These are phyloP conservation scores for Corniculantispora saksenae DNA, from an alignment of 2,329 filamentous ascomycete species.

Conservation along the genomic window DNA sequence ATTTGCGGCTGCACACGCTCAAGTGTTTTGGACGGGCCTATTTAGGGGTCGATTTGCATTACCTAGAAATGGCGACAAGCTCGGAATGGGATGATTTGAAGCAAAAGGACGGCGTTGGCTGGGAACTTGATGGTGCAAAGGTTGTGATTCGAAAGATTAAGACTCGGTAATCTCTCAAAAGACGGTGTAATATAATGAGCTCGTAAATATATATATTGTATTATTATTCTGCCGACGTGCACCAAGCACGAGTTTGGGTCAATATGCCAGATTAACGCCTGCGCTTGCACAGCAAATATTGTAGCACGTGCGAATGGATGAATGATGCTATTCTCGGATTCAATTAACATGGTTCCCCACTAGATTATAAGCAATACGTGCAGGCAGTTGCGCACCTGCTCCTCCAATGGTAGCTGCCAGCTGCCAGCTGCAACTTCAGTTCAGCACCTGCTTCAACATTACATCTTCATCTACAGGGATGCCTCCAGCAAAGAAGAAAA, in stretches of 20 bases:
- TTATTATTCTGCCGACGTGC: neutral
- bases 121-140: conserved; percentile 72
- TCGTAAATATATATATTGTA: neutral
- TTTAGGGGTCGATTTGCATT: conserved; percentile 66
- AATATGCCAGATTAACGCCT: neutral
- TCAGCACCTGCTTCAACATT: neutral
- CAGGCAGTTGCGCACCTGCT: neutral
- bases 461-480: conserved; percentile 18
- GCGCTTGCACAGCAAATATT: neutral
- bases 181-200: neutral
- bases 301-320: conserved; percentile 17
- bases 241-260: neutral
- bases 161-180: conserved; percentile 24
- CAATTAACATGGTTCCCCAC: neutral
- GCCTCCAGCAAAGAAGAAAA: conserved; percentile 30
- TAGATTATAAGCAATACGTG: neutral
- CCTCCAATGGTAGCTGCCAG: conserved; percentile 15
- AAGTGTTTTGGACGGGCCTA: conserved; percentile 88
- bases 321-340: conserved; percentile 28
- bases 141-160: conserved; percentile 72
- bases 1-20: conserved; percentile 73
- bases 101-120: conserved; percentile 73
- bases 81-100: conserved; percentile 72
- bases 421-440: conserved; percentile 12
- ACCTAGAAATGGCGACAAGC: conserved; percentile 69